Percentiles rank a stretch among this genome's conserved stretches.
These are phyloP conservation scores for Alloteropsis angusta DNA, from an alignment of 202 grass and related monocot genomes.

Conservation along the genomic window DNA sequence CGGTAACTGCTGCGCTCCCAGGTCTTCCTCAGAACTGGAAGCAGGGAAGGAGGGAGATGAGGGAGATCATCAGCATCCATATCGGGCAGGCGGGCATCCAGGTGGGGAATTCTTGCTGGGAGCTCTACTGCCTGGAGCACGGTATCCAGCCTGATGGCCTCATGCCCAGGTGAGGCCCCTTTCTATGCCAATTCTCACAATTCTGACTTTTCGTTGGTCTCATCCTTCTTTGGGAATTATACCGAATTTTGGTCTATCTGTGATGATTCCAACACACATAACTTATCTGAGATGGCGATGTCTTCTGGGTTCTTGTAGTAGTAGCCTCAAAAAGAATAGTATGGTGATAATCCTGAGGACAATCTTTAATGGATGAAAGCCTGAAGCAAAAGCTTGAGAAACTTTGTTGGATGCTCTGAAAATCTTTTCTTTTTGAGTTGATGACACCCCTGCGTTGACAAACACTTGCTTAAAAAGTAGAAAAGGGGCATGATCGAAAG, in stretches of 20 bases:
- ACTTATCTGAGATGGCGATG: neutral
- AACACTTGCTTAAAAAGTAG: neutral
- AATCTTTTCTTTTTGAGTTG: neutral
- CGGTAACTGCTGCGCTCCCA: neutral
- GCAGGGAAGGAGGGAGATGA: slow-evolving; percentile 30
- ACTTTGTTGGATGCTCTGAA: neutral
- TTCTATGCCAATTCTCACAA: neutral
- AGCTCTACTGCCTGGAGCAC: slow-evolving; percentile 83
- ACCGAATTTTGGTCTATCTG: neutral
- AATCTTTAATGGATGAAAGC: neutral
- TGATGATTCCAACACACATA: neutral
- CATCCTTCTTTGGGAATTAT: neutral
- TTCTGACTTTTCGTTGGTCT: neutral
- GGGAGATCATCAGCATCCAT: slow-evolving; percentile 74
- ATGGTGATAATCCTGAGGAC: neutral
- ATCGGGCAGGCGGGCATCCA: slow-evolving; percentile 85
- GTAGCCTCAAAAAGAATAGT: neutral
- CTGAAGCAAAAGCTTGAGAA: neutral
- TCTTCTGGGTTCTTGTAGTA: neutral
- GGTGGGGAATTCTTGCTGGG: slow-evolving; percentile 90
- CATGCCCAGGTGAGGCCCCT: slow-evolving; percentile 60
- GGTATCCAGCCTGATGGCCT: slow-evolving; percentile 74
- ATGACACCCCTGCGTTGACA: neutral
- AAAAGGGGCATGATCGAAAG: neutral
- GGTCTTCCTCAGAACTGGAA: neutral